These are phyloP conservation scores for Talaromyces albobiverticillius DNA, from an alignment of 2,329 filamentous ascomycete genomes.

Conservation along the genomic window DNA sequence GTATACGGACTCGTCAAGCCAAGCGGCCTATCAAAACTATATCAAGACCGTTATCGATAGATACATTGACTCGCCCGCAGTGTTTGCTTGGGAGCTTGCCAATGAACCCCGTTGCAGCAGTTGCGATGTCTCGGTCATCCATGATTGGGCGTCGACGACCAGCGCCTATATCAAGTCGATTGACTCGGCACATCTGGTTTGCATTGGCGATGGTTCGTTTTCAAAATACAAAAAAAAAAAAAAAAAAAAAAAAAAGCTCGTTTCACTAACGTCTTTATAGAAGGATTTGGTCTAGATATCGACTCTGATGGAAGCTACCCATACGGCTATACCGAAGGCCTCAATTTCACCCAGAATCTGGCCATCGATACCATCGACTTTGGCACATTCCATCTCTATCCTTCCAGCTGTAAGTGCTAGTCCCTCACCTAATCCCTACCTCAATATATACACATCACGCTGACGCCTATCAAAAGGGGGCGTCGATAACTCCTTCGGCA, in stretches of 20 bases:
- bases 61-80: conserved; percentile 57
- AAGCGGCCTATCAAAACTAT: conserved; percentile 62
- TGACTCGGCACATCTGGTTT: conserved; percentile 60
- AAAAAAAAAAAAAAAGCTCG: too few species aligned
- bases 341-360: conserved; percentile 52
- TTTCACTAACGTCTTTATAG: conserved; percentile 28
- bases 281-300: conserved; percentile 53
- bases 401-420: conserved; percentile 38
- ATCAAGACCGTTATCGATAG: conserved; percentile 59
- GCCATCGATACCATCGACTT: conserved; percentile 57
- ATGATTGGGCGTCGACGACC: conserved; percentile 58
- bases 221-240: too few species aligned
- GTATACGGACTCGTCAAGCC: conserved; percentile 56
- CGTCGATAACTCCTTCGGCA: conserved; percentile 42
- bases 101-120: conserved; percentile 65
- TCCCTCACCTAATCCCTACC: background rate
- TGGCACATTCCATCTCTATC: conserved; percentile 55
- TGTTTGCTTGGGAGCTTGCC: conserved; percentile 67
- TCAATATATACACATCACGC: background rate
- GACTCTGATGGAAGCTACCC: conserved; percentile 54
- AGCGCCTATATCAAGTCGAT: conserved; percentile 63
- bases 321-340: conserved; percentile 50
- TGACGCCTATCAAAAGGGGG: conserved; percentile 25
- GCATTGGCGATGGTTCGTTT: conserved; percentile 54
- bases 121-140: conserved; percentile 57